Evolutionary conservation across 1,284 basidiomycete genomes (phyloP), one percentile per base, ranked within the genome.

Genomic region (Melampsora americana): DNA sequence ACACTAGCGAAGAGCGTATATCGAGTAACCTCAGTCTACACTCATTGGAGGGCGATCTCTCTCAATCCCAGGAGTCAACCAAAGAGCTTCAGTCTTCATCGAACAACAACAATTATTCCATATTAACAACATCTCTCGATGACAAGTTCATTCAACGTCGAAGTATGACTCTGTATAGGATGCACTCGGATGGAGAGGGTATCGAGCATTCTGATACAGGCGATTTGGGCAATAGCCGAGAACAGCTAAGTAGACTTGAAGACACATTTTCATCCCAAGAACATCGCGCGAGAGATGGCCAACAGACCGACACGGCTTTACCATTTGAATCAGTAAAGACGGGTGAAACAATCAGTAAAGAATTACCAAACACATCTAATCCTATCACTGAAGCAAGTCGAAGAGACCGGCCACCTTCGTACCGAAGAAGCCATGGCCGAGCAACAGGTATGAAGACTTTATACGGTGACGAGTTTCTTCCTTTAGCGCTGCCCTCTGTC

Each of bases 341-440:
- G 42, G 42, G 42, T 42, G 42, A 0, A 42, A 42, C 11, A 42
- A 42, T 14, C 11, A 42, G 42, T 42, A 11, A 14, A 42, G 42
- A 42, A 42, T 14, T 2, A 11, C 42, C 12, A 14, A 14, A 42
- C 11, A 42, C 11, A 12, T 14, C 42, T 42, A 2, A 42, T 42
- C 12, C 0, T 14, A 14, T 42, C 2, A 42, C 42, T 56, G n/a
- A 23, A 23, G 18, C 53, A 23, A 28, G 20, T 56, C 53, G 14
- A 56, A 56, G 53, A 56, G 53, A 56, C 28, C 53, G n/a, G n/a
- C 42, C 53, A 56, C n/a, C 53, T 56, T 56, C 53, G n/a, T 56
- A 56, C 14, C 53, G 53, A 23, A 56, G 28, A 56, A 28, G 53
- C 28, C 53, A 56, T 56, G 53, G 53, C 53, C 53, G 53, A 23